Conservation (phyloP, 2,329 filamentous ascomycete species). For the Fusarium papillatum region DNA sequence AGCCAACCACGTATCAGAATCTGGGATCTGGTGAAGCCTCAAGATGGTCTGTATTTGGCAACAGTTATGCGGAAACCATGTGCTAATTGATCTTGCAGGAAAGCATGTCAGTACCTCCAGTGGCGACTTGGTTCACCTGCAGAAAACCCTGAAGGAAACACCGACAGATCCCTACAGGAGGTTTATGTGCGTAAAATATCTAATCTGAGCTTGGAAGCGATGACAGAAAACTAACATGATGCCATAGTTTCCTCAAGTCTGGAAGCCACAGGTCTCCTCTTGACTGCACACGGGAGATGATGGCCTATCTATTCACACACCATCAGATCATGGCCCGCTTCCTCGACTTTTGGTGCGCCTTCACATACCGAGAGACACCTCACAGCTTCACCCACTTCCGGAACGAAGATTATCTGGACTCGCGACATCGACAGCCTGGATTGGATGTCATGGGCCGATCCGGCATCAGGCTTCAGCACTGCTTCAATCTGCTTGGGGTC, state of each 20-base stretch:
- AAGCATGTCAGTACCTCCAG: not conserved
- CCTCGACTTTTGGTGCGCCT: slow-evolving; percentile 11
- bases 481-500: slow-evolving; percentile 13
- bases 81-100: not conserved
- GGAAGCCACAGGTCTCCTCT: not conserved
- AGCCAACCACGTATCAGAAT: not conserved
- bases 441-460: not conserved
- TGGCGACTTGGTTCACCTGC: not conserved
- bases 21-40: not conserved
- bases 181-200: slow-evolving; percentile 1
- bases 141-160: not conserved
- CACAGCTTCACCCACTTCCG: slow-evolving; percentile 12
- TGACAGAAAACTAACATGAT: not conserved
- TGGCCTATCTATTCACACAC: slow-evolving; percentile 1
- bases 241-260: not conserved
- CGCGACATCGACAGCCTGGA: not conserved
- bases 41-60: not conserved
- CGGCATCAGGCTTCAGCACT: slow-evolving; percentile 12
- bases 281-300: slow-evolving; percentile 9
- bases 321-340: slow-evolving; percentile 19
- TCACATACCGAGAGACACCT: slow-evolving; percentile 3
- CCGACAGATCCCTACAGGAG: slow-evolving; percentile 10
- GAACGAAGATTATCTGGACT: slow-evolving; percentile 7
- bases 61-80: not conserved
- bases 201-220: not conserved